These are phyloP conservation scores for Spergularia marina DNA, from an alignment of 148 eudicot species.

Conservation along the genomic window DNA sequence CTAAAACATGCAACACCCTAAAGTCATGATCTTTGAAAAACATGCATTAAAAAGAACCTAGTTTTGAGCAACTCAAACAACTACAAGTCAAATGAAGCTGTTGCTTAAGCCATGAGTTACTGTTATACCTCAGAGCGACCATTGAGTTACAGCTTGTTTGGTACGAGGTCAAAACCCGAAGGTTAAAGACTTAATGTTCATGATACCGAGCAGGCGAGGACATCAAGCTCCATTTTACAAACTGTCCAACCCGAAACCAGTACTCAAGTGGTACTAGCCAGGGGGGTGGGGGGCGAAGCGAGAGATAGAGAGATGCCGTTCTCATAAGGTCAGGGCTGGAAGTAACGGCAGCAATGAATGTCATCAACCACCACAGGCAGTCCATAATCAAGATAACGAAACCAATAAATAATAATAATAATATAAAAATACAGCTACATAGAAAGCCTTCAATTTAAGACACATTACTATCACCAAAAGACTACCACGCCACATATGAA, in stretches of 20 bases:
- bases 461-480: slow-evolving; percentile 20
- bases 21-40: too few species aligned
- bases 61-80: too few species aligned
- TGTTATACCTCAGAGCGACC: too few species aligned
- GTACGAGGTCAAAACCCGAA: too few species aligned
- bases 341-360: slow-evolving; percentile 24
- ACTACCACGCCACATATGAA: not conserved
- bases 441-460: slow-evolving; percentile 1
- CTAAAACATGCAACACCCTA: too few species aligned
- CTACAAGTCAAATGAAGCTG: too few species aligned
- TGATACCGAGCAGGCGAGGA: too few species aligned
- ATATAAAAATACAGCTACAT: not conserved
- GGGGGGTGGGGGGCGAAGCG: not conserved
- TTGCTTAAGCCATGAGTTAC: too few species aligned
- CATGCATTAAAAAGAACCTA: too few species aligned
- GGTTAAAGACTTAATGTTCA: too few species aligned
- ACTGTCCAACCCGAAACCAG: not conserved
- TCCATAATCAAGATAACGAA: slow-evolving; percentile 7
- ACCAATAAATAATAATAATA: not conserved
- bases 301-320: not conserved
- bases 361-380: slow-evolving; percentile 23
- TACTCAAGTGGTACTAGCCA: not conserved
- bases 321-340: slow-evolving; percentile 4
- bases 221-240: not conserved
- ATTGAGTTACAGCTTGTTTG: too few species aligned